Base-by-base conservation (phyloP, 2,329 filamentous ascomycete genomes). In the Sporothrix mexicana region DNA sequence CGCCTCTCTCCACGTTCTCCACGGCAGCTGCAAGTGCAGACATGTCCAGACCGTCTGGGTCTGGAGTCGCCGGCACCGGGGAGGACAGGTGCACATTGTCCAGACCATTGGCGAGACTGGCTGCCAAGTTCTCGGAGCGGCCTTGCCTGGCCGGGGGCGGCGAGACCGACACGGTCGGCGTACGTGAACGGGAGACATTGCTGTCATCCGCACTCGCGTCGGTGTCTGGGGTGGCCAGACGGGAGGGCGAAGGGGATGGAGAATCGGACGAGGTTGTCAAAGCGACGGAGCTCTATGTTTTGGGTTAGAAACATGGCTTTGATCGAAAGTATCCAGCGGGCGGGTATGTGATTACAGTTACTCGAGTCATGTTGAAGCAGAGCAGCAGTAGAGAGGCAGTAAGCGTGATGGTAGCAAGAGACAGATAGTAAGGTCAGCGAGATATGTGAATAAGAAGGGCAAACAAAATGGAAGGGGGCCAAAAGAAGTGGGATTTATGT, bases 11-110 rank as follows among this genome's bases (percentile, higher is more conserved):
- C 13, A 61, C 57, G 25, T 13, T 36, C 57, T 61, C 57, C 9
- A 61, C 25, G 15, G 57, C 57, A 36, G 57, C 25, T 3, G 57
- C 57, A 61, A 61, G 57, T 3, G 57, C 57, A 36, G 57, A 61
- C 57, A 61, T 61, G 25, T 61, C 25, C 25, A 61, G n/a, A 13
- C 13, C 57, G n/a, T 41, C 57, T 12, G 25, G 57, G n/a, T 25
- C 15, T 45, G 61, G 36, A n/a, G 36, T n/a, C 3, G 61, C 13
- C 3, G 61, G 61, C 13, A n/a, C 13, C 47, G 61, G 61, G 36
- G 41, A 64, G 61, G 61, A 64, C 8, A 64, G 61, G 15, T 64
- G 61, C 8, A 64, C 61, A 47, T 64, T 45, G 61, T 64, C 61
- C 17, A 64, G 61, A 36, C 61, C 61, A 23, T 64, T 43, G 36